phyloP scores from a whole-genome alignment of 495 filamentous ascomycete genomes.

The Aspergillus coremiiformis region DNA sequence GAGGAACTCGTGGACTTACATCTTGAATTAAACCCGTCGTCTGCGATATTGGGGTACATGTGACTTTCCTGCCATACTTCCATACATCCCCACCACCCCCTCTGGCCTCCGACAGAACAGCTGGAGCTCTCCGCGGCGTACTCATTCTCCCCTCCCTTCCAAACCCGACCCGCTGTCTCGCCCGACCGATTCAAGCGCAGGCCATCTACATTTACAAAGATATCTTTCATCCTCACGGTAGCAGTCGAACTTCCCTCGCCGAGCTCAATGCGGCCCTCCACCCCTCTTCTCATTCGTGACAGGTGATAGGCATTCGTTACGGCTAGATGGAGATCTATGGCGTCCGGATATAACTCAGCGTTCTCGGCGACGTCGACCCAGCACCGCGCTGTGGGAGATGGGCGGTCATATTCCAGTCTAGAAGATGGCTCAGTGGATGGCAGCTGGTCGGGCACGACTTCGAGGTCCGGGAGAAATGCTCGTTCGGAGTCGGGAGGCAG shows the following conservation, averaged over 20 bases:
- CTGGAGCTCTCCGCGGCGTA: background rate
- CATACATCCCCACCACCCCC: background rate
- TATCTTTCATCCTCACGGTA: background rate
- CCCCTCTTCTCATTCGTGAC: conserved; percentile 22
- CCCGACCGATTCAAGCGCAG: conserved; percentile 2
- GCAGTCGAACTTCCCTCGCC: background rate
- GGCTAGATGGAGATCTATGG: conserved; percentile 45
- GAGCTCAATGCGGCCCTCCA: conserved; percentile 33
- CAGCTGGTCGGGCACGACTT: conserved; percentile 41
- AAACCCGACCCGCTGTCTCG: conserved; percentile 4
- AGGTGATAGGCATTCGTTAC: conserved; percentile 34
- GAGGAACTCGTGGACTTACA: background rate
- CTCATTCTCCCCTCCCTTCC: conserved; percentile 1
- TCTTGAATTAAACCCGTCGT: conserved; percentile 1
- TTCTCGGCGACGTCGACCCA: conserved; percentile 65
- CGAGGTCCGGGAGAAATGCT: conserved; percentile 35
- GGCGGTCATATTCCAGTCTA: conserved; percentile 46
- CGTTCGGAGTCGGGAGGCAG: conserved; percentile 55
- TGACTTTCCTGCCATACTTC: background rate
- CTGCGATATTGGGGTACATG: conserved; percentile 4
- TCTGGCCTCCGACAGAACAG: background rate
- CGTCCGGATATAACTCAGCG: conserved; percentile 42
- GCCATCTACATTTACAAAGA: background rate
- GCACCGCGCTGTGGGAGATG: conserved; percentile 52
- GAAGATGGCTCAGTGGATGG: conserved; percentile 45